Evolutionary conservation across 73 alveolate genomes (phyloP).

Genomic region (Symbiodinium pilosum): DNA sequence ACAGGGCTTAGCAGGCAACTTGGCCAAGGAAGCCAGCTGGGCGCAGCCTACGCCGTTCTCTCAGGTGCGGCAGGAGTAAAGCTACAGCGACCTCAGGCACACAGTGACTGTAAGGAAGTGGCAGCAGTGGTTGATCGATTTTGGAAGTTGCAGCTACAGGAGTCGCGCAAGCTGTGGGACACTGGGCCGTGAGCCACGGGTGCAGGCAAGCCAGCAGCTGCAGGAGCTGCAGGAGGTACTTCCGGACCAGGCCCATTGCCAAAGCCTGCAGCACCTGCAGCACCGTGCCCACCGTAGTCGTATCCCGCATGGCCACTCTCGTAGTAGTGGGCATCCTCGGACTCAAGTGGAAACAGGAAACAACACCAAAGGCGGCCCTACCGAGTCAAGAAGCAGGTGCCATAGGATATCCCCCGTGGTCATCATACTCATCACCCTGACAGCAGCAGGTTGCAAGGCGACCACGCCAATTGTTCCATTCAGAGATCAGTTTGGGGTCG

Average conservation of each 20-base stretch:
- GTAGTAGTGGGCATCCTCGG: not conserved
- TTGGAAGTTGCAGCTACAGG: too few relatives aligned
- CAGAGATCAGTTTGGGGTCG: not conserved
- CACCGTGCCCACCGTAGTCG: constrained; percentile 18
- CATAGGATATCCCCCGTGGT: constrained; percentile 45
- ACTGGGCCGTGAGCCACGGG: not conserved
- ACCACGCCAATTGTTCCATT: too few relatives aligned
- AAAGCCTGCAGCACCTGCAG: not conserved
- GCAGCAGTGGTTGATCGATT: too few relatives aligned
- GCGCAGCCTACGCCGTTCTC: not conserved
- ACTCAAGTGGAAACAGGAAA: not conserved
- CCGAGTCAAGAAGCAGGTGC: not conserved
- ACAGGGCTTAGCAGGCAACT: not conserved
- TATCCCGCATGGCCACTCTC: constrained; percentile 11
- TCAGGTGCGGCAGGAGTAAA: not conserved
- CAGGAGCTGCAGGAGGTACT: too few relatives aligned
- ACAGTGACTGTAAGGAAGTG: too few relatives aligned
- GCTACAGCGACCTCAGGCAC: not conserved
- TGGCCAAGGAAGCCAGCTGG: constrained; percentile 10
- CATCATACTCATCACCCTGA: constrained; percentile 84
- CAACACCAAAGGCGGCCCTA: not conserved
- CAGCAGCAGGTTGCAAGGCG: too few relatives aligned
- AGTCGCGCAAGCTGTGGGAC: not conserved
- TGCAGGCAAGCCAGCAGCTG: not conserved
- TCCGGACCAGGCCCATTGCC: not conserved